Evolutionary conservation across 345 rosid species (phyloP).

Genomic region (Barbarea vulgaris): DNA sequence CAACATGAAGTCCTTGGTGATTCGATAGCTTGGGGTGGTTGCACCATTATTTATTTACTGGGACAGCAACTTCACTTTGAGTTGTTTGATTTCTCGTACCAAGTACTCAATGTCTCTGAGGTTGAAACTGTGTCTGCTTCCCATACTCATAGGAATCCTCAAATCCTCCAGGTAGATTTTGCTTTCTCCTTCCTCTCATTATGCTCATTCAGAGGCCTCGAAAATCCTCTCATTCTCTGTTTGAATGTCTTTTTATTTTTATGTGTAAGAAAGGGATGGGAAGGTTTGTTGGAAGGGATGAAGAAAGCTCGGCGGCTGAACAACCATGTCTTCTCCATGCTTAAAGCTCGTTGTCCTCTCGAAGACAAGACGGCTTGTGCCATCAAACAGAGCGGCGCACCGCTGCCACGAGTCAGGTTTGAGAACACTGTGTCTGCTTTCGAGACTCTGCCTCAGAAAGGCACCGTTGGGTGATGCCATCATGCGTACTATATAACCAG

Average conservation of each 20-base stretch:
- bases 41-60: slow-evolving; percentile 91
- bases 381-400: slow-evolving; percentile 96
- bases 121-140: slow-evolving; percentile 72
- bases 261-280: slow-evolving; percentile 73
- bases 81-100: slow-evolving; percentile 93
- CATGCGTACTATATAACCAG: background rate
- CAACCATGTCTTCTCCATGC: slow-evolving; percentile 97
- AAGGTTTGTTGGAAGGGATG: slow-evolving; percentile 84
- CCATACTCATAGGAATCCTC: slow-evolving; percentile 60
- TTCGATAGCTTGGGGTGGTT: slow-evolving; percentile 98
- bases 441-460: slow-evolving; percentile 92
- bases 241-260: background rate
- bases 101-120: slow-evolving; percentile 94
- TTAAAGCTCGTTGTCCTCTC: slow-evolving; percentile 95
- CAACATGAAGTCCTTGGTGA: slow-evolving; percentile 80
- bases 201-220: background rate
- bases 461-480: slow-evolving; percentile 44
- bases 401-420: slow-evolving; percentile 81
- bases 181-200: background rate
- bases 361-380: slow-evolving; percentile 97
- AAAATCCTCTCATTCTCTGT: background rate
- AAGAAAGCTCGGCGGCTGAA: slow-evolving; percentile 95
- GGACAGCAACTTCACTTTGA: slow-evolving; percentile 99
- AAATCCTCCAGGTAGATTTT: slow-evolving; percentile 59
- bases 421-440: slow-evolving; percentile 98